Evolutionary conservation across 768 basidiomycete species (phyloP).

Genomic region (Agaricus subrufescens): DNA sequence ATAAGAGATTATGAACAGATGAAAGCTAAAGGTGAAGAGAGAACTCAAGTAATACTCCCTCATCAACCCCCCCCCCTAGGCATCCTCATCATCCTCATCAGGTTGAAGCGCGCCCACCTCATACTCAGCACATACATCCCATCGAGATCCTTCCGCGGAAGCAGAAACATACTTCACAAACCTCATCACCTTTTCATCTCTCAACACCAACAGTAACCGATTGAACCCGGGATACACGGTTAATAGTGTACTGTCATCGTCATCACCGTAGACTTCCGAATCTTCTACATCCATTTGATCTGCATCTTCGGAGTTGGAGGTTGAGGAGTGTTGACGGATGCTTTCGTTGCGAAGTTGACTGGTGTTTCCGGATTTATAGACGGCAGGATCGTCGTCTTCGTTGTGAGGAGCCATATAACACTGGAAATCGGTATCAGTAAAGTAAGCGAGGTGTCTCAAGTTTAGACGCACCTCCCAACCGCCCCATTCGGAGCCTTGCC

Average conservation of each 20-base stretch:
- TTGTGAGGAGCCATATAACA: constrained; percentile 96
- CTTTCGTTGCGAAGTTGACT: constrained; percentile 25
- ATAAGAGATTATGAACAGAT: no score
- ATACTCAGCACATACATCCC: constrained; percentile 92
- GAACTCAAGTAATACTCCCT: no score
- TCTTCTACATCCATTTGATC: constrained; percentile 11
- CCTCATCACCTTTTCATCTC: constrained; percentile 90
- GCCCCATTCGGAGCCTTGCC: constrained; percentile 78
- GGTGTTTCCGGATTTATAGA: constrained; percentile 69
- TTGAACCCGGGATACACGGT: constrained; percentile 91
- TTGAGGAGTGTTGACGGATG: constrained; percentile 15
- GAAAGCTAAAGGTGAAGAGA: no score
- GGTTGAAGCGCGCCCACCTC: constrained; percentile 80
- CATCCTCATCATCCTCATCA: constrained; percentile 39
- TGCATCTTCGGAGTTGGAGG: constrained; percentile 11
- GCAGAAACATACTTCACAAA: constrained; percentile 96
- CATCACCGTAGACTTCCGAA: constrained; percentile 43
- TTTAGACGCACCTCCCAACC: constrained; percentile 79
- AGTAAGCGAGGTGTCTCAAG: background rate
- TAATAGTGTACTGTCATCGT: constrained; percentile 76
- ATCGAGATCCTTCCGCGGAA: constrained; percentile 83
- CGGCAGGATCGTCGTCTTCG: constrained; percentile 92
- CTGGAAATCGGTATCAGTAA: constrained; percentile 29
- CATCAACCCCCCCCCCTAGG: background rate
- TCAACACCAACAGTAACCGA: constrained; percentile 78